Base-by-base conservation (phyloP, 108 stramenopile species). In the Cyclotella atomus region DNA sequence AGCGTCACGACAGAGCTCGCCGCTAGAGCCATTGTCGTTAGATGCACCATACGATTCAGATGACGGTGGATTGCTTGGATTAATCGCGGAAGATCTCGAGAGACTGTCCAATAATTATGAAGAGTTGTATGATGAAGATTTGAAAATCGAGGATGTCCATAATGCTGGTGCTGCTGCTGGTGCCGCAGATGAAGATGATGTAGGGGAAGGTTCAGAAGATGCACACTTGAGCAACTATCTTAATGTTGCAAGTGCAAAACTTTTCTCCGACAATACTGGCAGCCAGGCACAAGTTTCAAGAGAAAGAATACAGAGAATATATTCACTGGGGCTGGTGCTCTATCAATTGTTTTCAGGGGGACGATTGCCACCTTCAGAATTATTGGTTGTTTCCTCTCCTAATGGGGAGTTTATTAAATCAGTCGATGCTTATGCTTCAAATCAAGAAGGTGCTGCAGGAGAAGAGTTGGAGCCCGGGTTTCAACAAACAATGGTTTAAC, bases 321-420 rank as follows among this genome's bases (percentile, higher is more conserved):
- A 68, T 27, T 54, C 33, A 17, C 66, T 68, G 20, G 66, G 66
- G 7, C 29, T 68, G 16, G 52, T 54, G 17, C 34, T 68, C 16
- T 68, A 68, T 21, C 25, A 68, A 44, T 20, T 68, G 27, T 68
- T 68, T 23, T 68, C 66, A 6, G 52, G 50, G 19, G 49, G 66
- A 50, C 15, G 54, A 2, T 17, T 35, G 33, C 47, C 66, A 21
- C 32, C 33, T 3, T 19, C 30, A 21, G 32, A 23, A 21, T 15
- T 33, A 24, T 33, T 36, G 32, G 43, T 36, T 24, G 50, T 35
- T 53, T 28, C 27, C 14, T 33, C 24, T 20, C 23, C 10, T 24
- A 21, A 36, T 17, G 52, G 35, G 12, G 8, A 41, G 36, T 41
- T 52, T 7, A 29, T 6, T n/a, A n/a, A n/a, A n/a, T n/a, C n/a